Percentiles rank a stretch among this genome's conserved stretches.
Evolutionary conservation across 176 grass and related monocot genomes (phyloP).

Genomic region (Melocanna baccifera): DNA sequence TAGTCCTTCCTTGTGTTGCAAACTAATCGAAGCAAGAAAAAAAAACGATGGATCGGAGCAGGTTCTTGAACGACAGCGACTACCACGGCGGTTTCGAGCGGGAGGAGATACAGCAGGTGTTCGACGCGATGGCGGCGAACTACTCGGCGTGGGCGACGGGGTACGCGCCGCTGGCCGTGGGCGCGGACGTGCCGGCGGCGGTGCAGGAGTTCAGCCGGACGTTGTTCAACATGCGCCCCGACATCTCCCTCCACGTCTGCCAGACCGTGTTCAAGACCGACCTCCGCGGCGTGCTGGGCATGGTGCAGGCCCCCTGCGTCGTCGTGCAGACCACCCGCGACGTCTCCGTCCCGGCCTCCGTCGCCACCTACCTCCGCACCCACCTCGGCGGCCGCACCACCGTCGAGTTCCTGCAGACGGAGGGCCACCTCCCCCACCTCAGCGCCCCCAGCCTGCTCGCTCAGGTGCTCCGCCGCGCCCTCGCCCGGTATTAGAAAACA

Average conservation of each 20-base stretch:
- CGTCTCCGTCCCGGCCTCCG: slow-evolving; percentile 83
- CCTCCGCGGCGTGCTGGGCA: slow-evolving; percentile 66
- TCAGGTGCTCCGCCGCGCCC: slow-evolving; percentile 65
- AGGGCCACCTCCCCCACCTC: slow-evolving; percentile 96
- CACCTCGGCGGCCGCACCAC: slow-evolving; percentile 77
- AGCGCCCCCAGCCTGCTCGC: slow-evolving; percentile 76
- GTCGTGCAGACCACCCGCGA: slow-evolving; percentile 88
- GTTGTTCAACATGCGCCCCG: slow-evolving; percentile 99
- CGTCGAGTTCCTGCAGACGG: slow-evolving; percentile 68
- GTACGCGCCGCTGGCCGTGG: slow-evolving; percentile 87
- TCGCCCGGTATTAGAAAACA: slow-evolving; percentile 48
- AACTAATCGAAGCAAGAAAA: not conserved
- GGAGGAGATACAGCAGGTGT: slow-evolving; percentile 72
- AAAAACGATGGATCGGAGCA: not conserved
- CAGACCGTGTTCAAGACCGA: slow-evolving; percentile 88
- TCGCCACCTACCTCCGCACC: slow-evolving; percentile 62
- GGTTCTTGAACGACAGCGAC: slow-evolving; percentile 80
- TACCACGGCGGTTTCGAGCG: slow-evolving; percentile 94
- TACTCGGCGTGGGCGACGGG: slow-evolving; percentile 89
- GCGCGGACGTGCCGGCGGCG: slow-evolving; percentile 81
- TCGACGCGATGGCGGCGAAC: slow-evolving; percentile 84
- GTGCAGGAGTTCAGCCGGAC: slow-evolving; percentile 98
- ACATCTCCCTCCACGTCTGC: slow-evolving; percentile 88
- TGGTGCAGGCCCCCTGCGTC: slow-evolving; percentile 66
- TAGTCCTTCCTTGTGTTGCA: not conserved